A percentile compares a stretch with the other conserved stretches of the same genome.
phyloP scores from a whole-genome alignment of 2,329 filamentous ascomycete species.

The Thermochaetoides dissita region DNA sequence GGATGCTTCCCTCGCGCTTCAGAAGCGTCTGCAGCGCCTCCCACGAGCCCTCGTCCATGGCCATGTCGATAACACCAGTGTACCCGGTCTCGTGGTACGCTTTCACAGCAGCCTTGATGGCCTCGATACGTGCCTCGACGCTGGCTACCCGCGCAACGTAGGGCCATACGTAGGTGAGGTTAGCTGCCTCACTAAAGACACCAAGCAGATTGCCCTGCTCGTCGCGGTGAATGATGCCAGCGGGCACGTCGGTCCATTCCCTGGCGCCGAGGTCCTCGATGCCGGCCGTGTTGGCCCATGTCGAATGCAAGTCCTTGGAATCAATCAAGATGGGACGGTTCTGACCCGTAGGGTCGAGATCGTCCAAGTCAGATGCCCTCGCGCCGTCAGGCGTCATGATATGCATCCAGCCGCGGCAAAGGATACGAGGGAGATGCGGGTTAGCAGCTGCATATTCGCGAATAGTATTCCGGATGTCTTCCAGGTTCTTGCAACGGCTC shows the following conservation, averaged over 20 bases:
- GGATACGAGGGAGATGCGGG: slow-evolving; percentile 31
- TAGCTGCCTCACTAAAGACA: slow-evolving; percentile 39
- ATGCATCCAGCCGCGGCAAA: slow-evolving; percentile 43
- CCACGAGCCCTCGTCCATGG: slow-evolving; percentile 43
- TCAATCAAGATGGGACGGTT: slow-evolving; percentile 39
- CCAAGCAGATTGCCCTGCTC: slow-evolving; percentile 31
- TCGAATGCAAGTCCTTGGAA: slow-evolving; percentile 41
- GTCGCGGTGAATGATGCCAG: slow-evolving; percentile 38
- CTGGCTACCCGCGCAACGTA: slow-evolving; percentile 33
- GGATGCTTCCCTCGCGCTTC: slow-evolving; percentile 20
- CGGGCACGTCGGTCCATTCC: slow-evolving; percentile 31
- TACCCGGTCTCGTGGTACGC: slow-evolving; percentile 37
- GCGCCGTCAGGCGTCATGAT: slow-evolving; percentile 37
- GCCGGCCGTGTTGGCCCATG: slow-evolving; percentile 40
- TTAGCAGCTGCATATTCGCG: slow-evolving; percentile 29
- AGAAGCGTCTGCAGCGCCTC: slow-evolving; percentile 32
- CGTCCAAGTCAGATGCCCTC: slow-evolving; percentile 23
- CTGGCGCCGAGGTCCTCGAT: slow-evolving; percentile 35
- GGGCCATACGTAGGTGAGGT: slow-evolving; percentile 40
- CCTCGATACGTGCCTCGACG: slow-evolving; percentile 32
- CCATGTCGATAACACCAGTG: slow-evolving; percentile 44
- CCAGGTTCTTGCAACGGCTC: slow-evolving; percentile 29
- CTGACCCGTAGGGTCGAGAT: slow-evolving; percentile 35
- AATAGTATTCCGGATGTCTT: slow-evolving; percentile 35
- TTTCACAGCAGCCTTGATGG: slow-evolving; percentile 31